Evolutionary conservation across 176 grass and related monocot genomes (phyloP).

Genomic region (Canna indica): DNA sequence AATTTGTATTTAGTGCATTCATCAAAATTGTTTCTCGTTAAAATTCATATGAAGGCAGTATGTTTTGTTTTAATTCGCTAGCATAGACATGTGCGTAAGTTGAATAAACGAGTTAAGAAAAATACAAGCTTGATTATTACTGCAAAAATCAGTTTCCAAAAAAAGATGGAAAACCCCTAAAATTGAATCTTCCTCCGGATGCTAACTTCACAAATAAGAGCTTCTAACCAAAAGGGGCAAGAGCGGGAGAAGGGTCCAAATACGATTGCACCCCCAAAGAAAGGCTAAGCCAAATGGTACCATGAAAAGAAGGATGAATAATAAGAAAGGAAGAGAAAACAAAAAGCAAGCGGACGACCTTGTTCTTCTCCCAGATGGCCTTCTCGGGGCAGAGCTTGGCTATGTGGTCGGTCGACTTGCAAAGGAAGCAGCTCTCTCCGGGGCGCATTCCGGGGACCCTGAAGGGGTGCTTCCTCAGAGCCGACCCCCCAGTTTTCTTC

Average conservation of each 20-base stretch:
- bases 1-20: neutral
- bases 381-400: conserved; percentile 89
- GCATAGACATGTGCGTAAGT: neutral
- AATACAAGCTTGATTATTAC: neutral
- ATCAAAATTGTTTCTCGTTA: neutral
- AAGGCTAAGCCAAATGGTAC: too few relatives aligned
- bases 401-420: conserved; percentile 71
- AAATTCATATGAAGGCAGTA: neutral
- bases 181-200: neutral
- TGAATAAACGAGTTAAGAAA: neutral
- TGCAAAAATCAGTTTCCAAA: neutral
- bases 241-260: neutral
- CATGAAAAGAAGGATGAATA: neutral
- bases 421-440: conserved; percentile 97
- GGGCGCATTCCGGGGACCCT: conserved; percentile 84
- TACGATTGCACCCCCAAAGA: neutral
- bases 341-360: conserved; percentile 29
- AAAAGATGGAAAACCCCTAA: neutral
- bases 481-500: conserved; percentile 1
- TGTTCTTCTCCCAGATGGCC: conserved; percentile 80
- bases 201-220: neutral
- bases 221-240: neutral
- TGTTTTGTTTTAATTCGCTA: neutral
- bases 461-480: conserved; percentile 53
- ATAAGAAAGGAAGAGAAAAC: neutral